Evolutionary conservation across 306 rosid species (phyloP), one percentile per base, ranked within the genome.

Genomic region (Psophocarpus tetragonolobus): DNA sequence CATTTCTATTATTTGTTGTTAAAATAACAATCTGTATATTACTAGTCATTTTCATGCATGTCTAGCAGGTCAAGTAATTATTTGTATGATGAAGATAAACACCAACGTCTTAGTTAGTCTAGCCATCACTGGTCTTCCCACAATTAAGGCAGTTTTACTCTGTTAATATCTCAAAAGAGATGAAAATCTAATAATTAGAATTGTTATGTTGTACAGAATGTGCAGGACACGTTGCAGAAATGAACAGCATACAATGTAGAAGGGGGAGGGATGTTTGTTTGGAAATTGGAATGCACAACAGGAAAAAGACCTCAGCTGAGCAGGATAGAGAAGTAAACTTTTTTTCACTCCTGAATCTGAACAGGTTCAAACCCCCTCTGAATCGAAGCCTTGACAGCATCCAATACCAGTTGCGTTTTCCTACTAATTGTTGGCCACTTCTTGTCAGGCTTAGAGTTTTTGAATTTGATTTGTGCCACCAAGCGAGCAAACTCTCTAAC

Each of bases 341-440:
- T 24, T 62, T 74, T 48, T n/a, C n/a, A 80, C 23, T 56, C 74
- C 38, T 47, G 64, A 26, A 92, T 39, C 58, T 84, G 87, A 54
- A 88, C 80, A 26, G 88, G 80, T 77, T 80, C 73, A 72, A 24
- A 90, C 12, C 93, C 95, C 51, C 33, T 81, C 10, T 82, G 81
- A 54, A 92, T 75, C 1, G 97, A 92, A 20, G 88, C 79, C 90
- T 87, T 92, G 39, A 92, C 95, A 5, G 91, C 89, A 72, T 92
- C 91, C 15, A 92, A 12, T 13, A 88, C 77, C 13, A 90, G 85
- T 69, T 90, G 96, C 13, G 97, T 92, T 80, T 90, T 92, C 85
- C 93, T 73, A 78, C 85, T 84, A 44, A 87, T 76, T 7, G 73
- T 79, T 39, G 91, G 89, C 97, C 97, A 92, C 73, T 90, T 84